A percentile compares a stretch with the other conserved stretches of the same genome.
These are phyloP conservation scores for Cyberlindnera mrakii DNA, from an alignment of 805 yeast species.

Conservation along the genomic window DNA sequence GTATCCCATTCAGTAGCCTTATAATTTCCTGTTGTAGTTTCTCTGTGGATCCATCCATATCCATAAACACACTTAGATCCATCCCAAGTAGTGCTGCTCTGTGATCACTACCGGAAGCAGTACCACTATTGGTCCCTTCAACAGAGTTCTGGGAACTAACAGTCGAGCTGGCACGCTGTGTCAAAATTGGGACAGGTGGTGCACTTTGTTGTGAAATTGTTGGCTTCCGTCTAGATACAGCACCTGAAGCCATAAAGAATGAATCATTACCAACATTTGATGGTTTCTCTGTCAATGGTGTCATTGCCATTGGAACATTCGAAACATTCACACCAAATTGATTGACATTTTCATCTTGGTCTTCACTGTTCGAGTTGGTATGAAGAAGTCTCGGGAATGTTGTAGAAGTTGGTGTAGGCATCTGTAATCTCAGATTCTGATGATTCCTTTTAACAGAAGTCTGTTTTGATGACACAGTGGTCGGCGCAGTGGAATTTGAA, in stretches of 20 bases:
- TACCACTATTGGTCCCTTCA: constrained; percentile 6
- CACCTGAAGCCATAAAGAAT: background rate
- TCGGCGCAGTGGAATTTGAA: constrained; percentile 1
- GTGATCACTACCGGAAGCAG: constrained; percentile 1
- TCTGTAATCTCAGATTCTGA: constrained; percentile 59
- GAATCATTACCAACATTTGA: background rate
- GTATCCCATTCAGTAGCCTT: constrained; percentile 16
- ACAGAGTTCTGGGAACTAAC: constrained; percentile 11
- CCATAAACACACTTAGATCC: constrained; percentile 19
- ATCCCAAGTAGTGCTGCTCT: constrained; percentile 7
- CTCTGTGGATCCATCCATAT: constrained; percentile 18
- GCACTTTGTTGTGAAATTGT: constrained; percentile 1
- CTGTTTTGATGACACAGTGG: background rate
- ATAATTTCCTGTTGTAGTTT: constrained; percentile 23
- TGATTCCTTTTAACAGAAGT: constrained; percentile 29
- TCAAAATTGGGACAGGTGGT: constrained; percentile 14
- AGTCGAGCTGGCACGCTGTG: constrained; percentile 10
- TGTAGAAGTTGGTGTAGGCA: constrained; percentile 62
- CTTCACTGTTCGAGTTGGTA: constrained; percentile 30
- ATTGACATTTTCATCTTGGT: constrained; percentile 42
- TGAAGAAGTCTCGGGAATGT: constrained; percentile 20
- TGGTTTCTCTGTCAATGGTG: constrained; percentile 66
- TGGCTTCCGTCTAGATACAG: constrained; percentile 4
- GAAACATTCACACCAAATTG: constrained; percentile 61
- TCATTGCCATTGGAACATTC: constrained; percentile 60